Conservation (phyloP, 2,329 filamentous ascomycete genomes). For the Niveomyces coronatus region DNA sequence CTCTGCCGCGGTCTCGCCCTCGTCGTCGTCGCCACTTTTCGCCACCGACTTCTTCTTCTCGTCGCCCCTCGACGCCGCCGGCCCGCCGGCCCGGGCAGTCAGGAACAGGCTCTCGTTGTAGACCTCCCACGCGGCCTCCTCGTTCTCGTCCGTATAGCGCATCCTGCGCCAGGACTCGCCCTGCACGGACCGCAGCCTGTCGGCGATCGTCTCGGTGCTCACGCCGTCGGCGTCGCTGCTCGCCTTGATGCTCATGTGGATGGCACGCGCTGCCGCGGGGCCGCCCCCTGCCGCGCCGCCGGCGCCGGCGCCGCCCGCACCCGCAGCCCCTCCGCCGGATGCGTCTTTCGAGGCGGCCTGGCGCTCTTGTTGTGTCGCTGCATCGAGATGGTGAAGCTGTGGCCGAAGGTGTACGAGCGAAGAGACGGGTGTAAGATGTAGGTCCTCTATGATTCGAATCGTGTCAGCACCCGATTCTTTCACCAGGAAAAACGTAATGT, state of each 20-base stretch:
- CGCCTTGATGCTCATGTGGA: constrained; percentile 80
- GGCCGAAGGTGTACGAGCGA: constrained; percentile 83
- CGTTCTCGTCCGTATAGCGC: constrained; percentile 73
- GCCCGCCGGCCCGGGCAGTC: constrained; percentile 9
- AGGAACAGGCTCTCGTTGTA: constrained; percentile 62
- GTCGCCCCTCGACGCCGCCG: background rate
- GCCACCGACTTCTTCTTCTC: constrained; percentile 6
- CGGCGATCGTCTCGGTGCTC: constrained; percentile 60
- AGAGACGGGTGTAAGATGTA: constrained; percentile 77
- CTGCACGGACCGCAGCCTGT: constrained; percentile 68
- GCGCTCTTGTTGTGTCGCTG: constrained; percentile 60
- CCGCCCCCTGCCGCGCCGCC: constrained; percentile 24
- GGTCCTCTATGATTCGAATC: constrained; percentile 47
- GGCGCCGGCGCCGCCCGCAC: constrained; percentile 19
- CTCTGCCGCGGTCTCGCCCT: constrained; percentile 8
- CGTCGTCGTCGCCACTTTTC: constrained; percentile 13
- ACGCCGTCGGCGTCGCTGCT: constrained; percentile 56
- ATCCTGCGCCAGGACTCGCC: constrained; percentile 73
- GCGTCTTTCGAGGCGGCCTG: constrained; percentile 28
- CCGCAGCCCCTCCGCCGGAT: constrained; percentile 16
- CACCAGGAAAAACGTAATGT: too few relatives aligned
- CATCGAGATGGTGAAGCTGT: constrained; percentile 88
- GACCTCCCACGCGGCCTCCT: constrained; percentile 61
- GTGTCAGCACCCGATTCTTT: background rate
- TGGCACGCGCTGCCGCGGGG: constrained; percentile 54